Percentiles rank a stretch among this genome's conserved stretches.
Evolutionary conservation across 169 alveolate species (phyloP).

Genomic region (Hepatocystis sp.): DNA sequence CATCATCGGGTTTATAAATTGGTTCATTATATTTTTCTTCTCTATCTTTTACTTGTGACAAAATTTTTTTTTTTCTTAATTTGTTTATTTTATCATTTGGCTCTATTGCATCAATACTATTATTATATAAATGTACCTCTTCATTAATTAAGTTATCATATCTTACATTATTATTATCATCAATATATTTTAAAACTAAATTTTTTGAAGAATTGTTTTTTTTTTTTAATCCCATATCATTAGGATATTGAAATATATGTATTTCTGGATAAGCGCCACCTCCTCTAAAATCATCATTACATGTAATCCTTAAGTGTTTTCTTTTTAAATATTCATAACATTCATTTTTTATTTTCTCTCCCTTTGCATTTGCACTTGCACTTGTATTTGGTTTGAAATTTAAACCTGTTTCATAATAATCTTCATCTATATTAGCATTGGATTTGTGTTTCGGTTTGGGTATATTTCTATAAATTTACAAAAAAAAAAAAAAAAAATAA

Average conservation of each 20-base stretch:
- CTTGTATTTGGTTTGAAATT: no score
- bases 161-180: conserved; percentile 80
- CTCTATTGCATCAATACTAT: conserved; percentile 30
- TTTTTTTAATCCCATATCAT: conserved; percentile 80
- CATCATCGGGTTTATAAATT: conserved; percentile 83
- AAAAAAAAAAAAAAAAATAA: background rate
- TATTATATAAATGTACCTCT: conserved; percentile 33
- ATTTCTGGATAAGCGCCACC: conserved; percentile 91
- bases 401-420: background rate
- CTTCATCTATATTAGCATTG: conserved; percentile 6
- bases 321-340: conserved; percentile 77
- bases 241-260: conserved; percentile 86
- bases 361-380: background rate
- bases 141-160: conserved; percentile 82
- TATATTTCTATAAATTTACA: conserved; percentile 17
- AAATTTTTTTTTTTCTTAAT: conserved; percentile 79
- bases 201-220: conserved; percentile 4
- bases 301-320: conserved; percentile 79
- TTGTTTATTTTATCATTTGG: conserved; percentile 63
- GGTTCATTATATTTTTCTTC: conserved; percentile 81
- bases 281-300: conserved; percentile 85
- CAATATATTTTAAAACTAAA: conserved; percentile 77
- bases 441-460: conserved; percentile 39
- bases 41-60: conserved; percentile 80
- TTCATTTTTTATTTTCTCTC: conserved; percentile 13